Percentiles rank a stretch among this genome's conserved stretches.
These are phyloP conservation scores for Moricandia moricandioides DNA, from an alignment of 345 rosid genomes.

Conservation along the genomic window DNA sequence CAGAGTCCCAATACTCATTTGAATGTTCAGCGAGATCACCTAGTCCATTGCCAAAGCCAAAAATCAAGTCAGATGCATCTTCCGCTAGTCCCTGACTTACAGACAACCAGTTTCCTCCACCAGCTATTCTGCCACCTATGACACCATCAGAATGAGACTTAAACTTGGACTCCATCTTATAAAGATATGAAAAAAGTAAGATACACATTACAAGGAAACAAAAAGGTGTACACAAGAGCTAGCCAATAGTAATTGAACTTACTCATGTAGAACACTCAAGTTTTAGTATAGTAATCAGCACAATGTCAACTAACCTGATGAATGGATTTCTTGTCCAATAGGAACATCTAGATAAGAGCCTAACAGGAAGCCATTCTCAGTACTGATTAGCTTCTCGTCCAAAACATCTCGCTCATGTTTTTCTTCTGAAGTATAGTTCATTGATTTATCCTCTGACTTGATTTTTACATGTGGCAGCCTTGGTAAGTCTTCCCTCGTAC, in stretches of 20 bases:
- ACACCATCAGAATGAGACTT: slow-evolving; percentile 18
- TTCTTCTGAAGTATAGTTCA: slow-evolving; percentile 70
- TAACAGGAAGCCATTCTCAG: slow-evolving; percentile 59
- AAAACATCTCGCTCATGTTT: slow-evolving; percentile 66
- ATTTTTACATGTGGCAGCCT: slow-evolving; percentile 90
- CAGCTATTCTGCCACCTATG: slow-evolving; percentile 71
- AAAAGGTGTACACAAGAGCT: slow-evolving; percentile 1
- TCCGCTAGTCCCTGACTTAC: slow-evolving; percentile 95
- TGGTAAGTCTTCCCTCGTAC: slow-evolving; percentile 75
- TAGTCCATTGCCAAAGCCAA: slow-evolving; percentile 91
- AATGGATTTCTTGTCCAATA: slow-evolving; percentile 78
- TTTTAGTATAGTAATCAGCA: not conserved
- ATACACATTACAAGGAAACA: too few species aligned
- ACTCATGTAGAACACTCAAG: not conserved
- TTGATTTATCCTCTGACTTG: slow-evolving; percentile 76
- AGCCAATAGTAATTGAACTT: not conserved
- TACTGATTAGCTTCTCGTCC: slow-evolving; percentile 46
- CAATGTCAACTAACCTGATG: slow-evolving; percentile 62
- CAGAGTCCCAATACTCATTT: slow-evolving; percentile 96
- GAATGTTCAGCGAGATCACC: slow-evolving; percentile 78
- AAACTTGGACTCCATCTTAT: slow-evolving; percentile 10
- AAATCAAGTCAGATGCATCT: slow-evolving; percentile 89
- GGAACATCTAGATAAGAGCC: slow-evolving; percentile 91
- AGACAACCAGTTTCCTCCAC: slow-evolving; percentile 90
- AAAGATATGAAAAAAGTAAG: too few species aligned